Evolutionary conservation across 305 asterid genomes (phyloP).

Genomic region (Fraxinus floribunda): DNA sequence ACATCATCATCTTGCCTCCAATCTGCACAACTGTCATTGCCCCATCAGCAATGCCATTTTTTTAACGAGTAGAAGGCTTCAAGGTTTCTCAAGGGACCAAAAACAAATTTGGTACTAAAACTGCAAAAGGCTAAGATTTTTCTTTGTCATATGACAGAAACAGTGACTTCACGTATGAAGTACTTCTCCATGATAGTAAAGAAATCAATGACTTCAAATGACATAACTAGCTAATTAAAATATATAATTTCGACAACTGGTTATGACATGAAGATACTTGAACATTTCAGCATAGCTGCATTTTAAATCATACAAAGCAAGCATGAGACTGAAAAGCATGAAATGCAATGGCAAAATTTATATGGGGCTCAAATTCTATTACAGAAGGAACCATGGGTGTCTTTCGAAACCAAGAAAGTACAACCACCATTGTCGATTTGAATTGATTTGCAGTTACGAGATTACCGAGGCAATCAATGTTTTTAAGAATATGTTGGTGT

Average conservation of each 20-base stretch:
- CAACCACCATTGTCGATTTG: constrained; percentile 27
- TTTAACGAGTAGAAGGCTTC: neutral
- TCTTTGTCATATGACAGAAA: neutral
- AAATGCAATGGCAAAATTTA: neutral
- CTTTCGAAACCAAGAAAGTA: constrained; percentile 27
- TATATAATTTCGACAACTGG: constrained; percentile 12
- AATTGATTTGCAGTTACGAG: constrained; percentile 23
- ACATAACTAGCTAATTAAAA: constrained; percentile 15
- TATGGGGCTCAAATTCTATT: constrained; percentile 17
- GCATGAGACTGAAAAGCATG: neutral
- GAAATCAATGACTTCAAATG: neutral
- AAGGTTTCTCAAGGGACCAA: constrained; percentile 14
- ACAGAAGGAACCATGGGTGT: constrained; percentile 25
- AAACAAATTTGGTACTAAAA: constrained; percentile 7
- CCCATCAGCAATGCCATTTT: neutral
- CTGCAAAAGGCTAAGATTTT: neutral
- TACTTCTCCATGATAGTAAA: constrained; percentile 17
- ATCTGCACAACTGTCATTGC: constrained; percentile 24
- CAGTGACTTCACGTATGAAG: neutral
- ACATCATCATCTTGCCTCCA: constrained; percentile 21
- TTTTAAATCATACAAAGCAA: constrained; percentile 11
- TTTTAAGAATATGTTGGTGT: constrained; percentile 17
- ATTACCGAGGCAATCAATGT: constrained; percentile 18
- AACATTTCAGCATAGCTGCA: neutral
- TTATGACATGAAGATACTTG: constrained; percentile 4